Percentiles rank a stretch among this genome's conserved stretches.
These are phyloP conservation scores for Spathaspora sp. DNA, from an alignment of 1,139 yeast genomes.

Conservation along the genomic window DNA sequence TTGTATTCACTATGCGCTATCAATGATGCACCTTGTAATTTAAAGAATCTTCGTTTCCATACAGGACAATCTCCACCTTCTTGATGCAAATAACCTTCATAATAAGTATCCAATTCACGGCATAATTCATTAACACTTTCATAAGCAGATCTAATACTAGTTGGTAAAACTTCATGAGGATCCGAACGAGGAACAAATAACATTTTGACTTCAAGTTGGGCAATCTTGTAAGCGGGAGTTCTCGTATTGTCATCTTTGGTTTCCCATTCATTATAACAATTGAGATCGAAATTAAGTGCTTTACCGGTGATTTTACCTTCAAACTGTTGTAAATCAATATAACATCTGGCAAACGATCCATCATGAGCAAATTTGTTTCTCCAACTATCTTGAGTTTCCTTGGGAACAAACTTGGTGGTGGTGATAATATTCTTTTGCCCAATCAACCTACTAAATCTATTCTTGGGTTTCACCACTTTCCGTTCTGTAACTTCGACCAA, in stretches of 20 bases:
- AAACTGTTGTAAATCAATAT: conserved; percentile 61
- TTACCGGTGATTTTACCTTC: conserved; percentile 56
- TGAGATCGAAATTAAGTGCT: conserved; percentile 52
- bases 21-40: conserved; percentile 57
- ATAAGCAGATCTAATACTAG: conserved; percentile 59
- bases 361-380: conserved; percentile 65
- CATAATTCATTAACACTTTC: conserved; percentile 50
- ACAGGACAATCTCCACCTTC: conserved; percentile 76
- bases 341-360: conserved; percentile 84
- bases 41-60: conserved; percentile 64
- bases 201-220: conserved; percentile 69
- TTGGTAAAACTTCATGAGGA: conserved; percentile 59
- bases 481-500: conserved; percentile 60
- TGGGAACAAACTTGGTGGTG: conserved; percentile 56
- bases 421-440: conserved; percentile 51
- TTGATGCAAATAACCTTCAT: conserved; percentile 69
- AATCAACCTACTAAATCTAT: conserved; percentile 44
- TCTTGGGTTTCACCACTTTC: conserved; percentile 47
- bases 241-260: conserved; percentile 30
- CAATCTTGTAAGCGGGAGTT: conserved; percentile 56
- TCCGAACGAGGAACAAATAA: conserved; percentile 66
- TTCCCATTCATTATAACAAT: conserved; percentile 85
- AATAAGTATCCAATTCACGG: conserved; percentile 33
- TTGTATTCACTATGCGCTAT: conserved; percentile 65
- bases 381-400: conserved; percentile 56